These are phyloP conservation scores for Diaporthe sp. DNA, from an alignment of 2,329 filamentous ascomycete genomes.

Conservation along the genomic window DNA sequence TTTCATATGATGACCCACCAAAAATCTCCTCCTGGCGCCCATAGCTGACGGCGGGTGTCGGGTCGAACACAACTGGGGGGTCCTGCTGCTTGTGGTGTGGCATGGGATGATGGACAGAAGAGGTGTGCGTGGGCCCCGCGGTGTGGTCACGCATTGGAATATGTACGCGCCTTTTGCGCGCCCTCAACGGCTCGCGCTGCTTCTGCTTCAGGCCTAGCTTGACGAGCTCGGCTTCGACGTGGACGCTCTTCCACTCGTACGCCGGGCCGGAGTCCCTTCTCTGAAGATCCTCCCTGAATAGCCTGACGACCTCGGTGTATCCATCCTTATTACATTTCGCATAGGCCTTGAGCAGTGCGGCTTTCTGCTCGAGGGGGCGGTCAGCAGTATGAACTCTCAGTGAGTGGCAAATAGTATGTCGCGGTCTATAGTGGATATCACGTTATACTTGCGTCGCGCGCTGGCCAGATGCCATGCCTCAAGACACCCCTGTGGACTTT, in stretches of 20 bases:
- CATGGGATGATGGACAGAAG: background rate
- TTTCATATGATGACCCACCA: slow-evolving; percentile 1
- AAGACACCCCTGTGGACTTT: slow-evolving; percentile 65
- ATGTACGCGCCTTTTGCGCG: slow-evolving; percentile 54
- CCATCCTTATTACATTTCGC: slow-evolving; percentile 35
- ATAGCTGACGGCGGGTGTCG: background rate
- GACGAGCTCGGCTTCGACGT: slow-evolving; percentile 65
- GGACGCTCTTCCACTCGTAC: slow-evolving; percentile 63
- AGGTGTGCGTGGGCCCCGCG: background rate
- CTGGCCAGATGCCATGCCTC: slow-evolving; percentile 63
- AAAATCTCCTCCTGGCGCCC: slow-evolving; percentile 16
- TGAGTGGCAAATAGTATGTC: no score
- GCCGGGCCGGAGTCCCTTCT: slow-evolving; percentile 59
- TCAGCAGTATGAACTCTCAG: background rate
- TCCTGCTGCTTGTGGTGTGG: slow-evolving; percentile 29
- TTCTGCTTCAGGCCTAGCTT: slow-evolving; percentile 62
- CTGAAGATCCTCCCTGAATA: slow-evolving; percentile 61
- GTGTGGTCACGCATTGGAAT: slow-evolving; percentile 32
- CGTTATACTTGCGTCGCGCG: slow-evolving; percentile 63
- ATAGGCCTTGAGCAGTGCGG: slow-evolving; percentile 39
- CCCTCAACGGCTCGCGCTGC: slow-evolving; percentile 56
- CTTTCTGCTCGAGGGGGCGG: slow-evolving; percentile 3
- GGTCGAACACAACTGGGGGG: slow-evolving; percentile 30
- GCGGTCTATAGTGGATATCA: background rate
- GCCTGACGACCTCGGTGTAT: slow-evolving; percentile 50